Conservation (phyloP, 1,284 basidiomycete species). For the Tylopilus orsonianus region DNA sequence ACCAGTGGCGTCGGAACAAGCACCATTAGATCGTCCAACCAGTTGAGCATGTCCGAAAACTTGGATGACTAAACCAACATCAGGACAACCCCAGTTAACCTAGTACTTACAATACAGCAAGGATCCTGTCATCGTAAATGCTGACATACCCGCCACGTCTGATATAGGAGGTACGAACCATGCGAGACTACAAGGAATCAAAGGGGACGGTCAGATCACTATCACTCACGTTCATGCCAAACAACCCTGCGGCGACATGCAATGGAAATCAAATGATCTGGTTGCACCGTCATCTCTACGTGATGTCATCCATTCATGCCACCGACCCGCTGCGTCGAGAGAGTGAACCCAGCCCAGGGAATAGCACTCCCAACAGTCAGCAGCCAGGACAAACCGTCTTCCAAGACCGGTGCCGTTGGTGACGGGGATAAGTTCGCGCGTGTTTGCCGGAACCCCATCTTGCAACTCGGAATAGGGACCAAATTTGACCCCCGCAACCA, state of each 20-base stretch:
- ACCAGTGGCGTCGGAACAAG: conserved; percentile 8
- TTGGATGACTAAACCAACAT: neutral
- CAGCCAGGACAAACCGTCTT: too few relatives aligned
- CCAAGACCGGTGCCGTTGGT: too few relatives aligned
- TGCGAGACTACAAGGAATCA: neutral
- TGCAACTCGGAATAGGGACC: too few relatives aligned
- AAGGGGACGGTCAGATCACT: too few relatives aligned
- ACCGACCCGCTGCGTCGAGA: too few relatives aligned
- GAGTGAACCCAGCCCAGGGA: too few relatives aligned
- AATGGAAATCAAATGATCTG: neutral
- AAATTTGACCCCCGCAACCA: too few relatives aligned
- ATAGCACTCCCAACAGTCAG: too few relatives aligned
- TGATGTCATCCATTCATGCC: too few relatives aligned
- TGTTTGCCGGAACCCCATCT: too few relatives aligned
- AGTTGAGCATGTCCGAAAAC: conserved; percentile 15
- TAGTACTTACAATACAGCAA: conserved; percentile 13
- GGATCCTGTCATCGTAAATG: conserved; percentile 15
- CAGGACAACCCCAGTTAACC: neutral
- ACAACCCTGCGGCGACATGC: conserved; percentile 8
- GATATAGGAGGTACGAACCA: neutral
- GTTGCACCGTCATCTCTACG: too few relatives aligned
- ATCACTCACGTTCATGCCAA: conserved; percentile 15
- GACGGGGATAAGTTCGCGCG: too few relatives aligned
- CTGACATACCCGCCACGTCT: conserved; percentile 11
- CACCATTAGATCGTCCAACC: conserved; percentile 14